These are phyloP conservation scores for Cryomyces minteri DNA, from an alignment of 495 filamentous ascomycete genomes.

Conservation along the genomic window DNA sequence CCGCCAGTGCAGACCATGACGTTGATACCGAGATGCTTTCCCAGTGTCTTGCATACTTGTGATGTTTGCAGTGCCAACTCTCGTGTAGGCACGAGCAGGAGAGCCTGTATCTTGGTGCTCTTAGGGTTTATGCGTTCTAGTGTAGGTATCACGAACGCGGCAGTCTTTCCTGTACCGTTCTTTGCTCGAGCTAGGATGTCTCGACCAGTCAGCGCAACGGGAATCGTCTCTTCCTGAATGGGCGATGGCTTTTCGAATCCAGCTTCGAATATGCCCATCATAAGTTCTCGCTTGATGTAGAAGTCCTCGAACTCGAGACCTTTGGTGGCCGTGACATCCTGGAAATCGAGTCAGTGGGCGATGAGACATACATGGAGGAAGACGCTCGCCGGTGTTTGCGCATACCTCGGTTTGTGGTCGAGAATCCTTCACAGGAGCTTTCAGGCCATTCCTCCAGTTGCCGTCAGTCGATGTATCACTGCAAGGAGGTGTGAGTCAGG, in stretches of 20 bases:
- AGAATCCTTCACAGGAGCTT: constrained; percentile 62
- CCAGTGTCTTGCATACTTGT: constrained; percentile 94
- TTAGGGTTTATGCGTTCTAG: constrained; percentile 93
- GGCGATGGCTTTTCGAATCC: constrained; percentile 97
- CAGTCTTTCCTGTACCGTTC: constrained; percentile 97
- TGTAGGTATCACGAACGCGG: constrained; percentile 91
- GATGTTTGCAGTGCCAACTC: constrained; percentile 98
- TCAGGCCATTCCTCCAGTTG: constrained; percentile 64
- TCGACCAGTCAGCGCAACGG: constrained; percentile 82
- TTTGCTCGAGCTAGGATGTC: constrained; percentile 95
- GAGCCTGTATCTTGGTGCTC: constrained; percentile 80
- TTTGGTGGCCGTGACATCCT: constrained; percentile 97
- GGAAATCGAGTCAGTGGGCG: not conserved
- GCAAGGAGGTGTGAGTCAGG: too few relatives aligned
- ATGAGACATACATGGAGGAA: too few relatives aligned
- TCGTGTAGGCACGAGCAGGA: constrained; percentile 91
- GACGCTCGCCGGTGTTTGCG: constrained; percentile 1
- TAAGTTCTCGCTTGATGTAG: constrained; percentile 74
- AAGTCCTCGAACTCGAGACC: constrained; percentile 97
- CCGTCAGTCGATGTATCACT: constrained; percentile 25
- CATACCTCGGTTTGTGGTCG: constrained; percentile 86
- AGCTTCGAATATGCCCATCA: constrained; percentile 99
- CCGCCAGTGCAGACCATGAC: constrained; percentile 99
- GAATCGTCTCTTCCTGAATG: constrained; percentile 98
- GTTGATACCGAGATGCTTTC: constrained; percentile 90